Evolutionary conservation across 805 yeast genomes (phyloP).

Genomic region (Saturnispora dispora): DNA sequence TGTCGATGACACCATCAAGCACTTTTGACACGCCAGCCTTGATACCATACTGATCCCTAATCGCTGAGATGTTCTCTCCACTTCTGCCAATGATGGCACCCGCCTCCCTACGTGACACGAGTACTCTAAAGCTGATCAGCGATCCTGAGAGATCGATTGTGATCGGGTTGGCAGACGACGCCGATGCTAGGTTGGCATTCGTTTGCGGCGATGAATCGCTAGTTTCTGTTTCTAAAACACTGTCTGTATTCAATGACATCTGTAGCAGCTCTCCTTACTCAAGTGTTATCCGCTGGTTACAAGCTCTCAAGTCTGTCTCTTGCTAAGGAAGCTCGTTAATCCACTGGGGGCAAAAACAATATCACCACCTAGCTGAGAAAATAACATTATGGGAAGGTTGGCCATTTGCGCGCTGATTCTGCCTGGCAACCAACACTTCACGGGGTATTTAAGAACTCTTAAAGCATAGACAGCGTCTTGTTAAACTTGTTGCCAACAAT

Average conservation of each 20-base stretch:
- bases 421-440: background rate
- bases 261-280: background rate
- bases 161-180: background rate
- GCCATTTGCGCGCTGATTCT: background rate
- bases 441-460: too few relatives aligned
- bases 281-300: background rate
- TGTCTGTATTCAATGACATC: background rate
- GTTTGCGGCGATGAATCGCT: background rate
- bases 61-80: conserved; percentile 67
- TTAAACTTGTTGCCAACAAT: background rate
- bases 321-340: background rate
- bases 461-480: background rate
- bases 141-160: conserved; percentile 20
- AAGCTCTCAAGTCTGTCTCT: background rate
- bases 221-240: background rate
- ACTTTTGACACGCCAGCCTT: conserved; percentile 83
- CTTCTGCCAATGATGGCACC: conserved; percentile 85
- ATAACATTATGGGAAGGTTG: background rate
- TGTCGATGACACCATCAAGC: conserved; percentile 70
- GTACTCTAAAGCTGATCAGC: conserved; percentile 39
- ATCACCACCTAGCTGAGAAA: background rate
- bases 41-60: conserved; percentile 66
- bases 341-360: background rate
- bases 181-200: background rate
- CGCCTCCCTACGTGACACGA: conserved; percentile 78